Evolutionary conservation across 2,329 filamentous ascomycete genomes (phyloP), one percentile per base, ranked within the genome.

Genomic region (Fusarium ambrosium): DNA sequence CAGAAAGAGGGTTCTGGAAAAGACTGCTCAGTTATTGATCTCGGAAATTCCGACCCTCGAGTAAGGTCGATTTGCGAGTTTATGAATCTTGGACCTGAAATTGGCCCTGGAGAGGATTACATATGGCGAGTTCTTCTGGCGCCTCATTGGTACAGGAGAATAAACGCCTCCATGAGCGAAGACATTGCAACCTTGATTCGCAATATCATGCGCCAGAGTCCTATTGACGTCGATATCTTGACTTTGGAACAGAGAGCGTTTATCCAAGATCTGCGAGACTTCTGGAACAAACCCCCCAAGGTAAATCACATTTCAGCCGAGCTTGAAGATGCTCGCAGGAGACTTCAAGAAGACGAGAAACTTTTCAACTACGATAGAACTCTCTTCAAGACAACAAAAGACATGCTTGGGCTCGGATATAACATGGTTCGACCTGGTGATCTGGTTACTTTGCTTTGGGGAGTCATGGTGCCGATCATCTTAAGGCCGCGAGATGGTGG

Each of bases 331-430:
- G 56, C 56, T 14, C 22, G 36, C 10, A 60, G n/a, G 20, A 13
- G 22, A 16, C 56, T 59, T 10, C 56, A 59, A 24, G 56, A 59
- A 3, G 22, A 37, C 6, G 34, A 39, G 56, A 39, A 10, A 8
- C 10, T 20, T 13, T 27, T 61, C 7, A 27, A n/a, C 18, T 4
- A 14, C 7, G 27, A 41, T 0, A 27, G 69, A 6, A 48, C 53
- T 1, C 41, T 71, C 2, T 71, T 67, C 32, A 66, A 61, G 36
- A 64, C 59, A 14, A 14, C 14, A 1, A 64, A 67, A 18, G 13
- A 27, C 4, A 66, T 69, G 62, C 9, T 71, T 16, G 67, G 67
- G 11, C 14, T 62, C 0, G 69, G 67, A 1, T 27, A 71, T 3
- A 34, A 20, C 1, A 29, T 34, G 2, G 27, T 67, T 2, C 41